phyloP scores from a whole-genome alignment of 75 land plant genomes.

The Sequoia sempervirens region DNA sequence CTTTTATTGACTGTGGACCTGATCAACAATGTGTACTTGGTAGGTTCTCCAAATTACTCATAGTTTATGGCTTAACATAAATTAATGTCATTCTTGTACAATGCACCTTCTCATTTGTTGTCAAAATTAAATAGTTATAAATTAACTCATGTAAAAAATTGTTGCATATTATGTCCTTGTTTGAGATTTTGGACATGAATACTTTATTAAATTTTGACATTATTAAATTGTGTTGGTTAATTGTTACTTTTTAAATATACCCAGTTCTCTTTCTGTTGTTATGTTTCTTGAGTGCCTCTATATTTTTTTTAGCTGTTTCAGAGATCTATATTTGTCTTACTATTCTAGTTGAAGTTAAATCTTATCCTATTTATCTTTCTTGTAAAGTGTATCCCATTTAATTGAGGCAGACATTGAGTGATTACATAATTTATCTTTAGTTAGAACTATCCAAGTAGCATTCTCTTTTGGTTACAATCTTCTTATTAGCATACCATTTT shows the following conservation, averaged over 20 bases:
- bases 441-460: not conserved
- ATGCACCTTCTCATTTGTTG: not conserved
- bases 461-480: not conserved
- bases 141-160: not conserved
- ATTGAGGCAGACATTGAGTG: not conserved
- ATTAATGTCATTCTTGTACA: not conserved
- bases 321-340: not conserved
- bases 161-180: not conserved
- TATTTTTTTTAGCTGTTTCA: not conserved
- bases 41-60: constrained; percentile 5
- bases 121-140: not conserved
- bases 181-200: not conserved
- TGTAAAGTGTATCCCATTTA: not conserved
- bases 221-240: not conserved
- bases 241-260: not conserved
- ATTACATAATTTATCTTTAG: not conserved
- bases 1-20: constrained; percentile 26
- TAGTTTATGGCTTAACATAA: not conserved
- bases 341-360: not conserved
- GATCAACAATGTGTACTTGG: constrained; percentile 34
- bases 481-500: too few relatives aligned
- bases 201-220: not conserved
- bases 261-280: not conserved
- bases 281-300: not conserved
- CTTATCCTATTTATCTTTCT: not conserved